Conservation (phyloP, 371 early-diverging fungal species). For the Syncephalastrum sp. region DNA sequence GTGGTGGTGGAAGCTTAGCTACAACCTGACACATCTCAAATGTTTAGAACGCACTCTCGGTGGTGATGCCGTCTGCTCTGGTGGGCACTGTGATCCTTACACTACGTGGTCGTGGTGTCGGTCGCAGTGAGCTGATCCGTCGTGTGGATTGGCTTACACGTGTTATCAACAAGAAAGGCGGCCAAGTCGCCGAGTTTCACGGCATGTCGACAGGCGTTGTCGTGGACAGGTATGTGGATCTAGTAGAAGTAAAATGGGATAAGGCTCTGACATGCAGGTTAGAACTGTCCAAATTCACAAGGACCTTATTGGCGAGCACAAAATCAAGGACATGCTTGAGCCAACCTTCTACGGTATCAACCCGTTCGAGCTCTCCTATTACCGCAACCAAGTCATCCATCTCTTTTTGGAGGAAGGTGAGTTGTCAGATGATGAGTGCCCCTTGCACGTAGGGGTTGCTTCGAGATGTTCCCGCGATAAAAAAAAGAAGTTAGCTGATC, state of each 20-base stretch:
- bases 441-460: too few relatives aligned
- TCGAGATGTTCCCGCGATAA: not conserved
- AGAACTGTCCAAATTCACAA: constrained; percentile 54
- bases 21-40: not conserved
- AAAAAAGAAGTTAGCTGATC: constrained; percentile 1
- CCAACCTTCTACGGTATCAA: constrained; percentile 85
- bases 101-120: constrained; percentile 83
- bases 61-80: constrained; percentile 87
- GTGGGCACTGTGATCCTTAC: constrained; percentile 83
- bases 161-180: constrained; percentile 72
- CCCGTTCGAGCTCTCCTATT: constrained; percentile 85
- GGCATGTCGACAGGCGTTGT: constrained; percentile 65
- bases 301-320: constrained; percentile 74
- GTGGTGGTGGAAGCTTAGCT: not conserved
- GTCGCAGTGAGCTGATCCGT: constrained; percentile 77
- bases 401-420: constrained; percentile 76
- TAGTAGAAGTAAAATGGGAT: not conserved
- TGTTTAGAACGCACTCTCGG: constrained; percentile 55
- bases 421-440: not conserved
- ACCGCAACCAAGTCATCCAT: constrained; percentile 87
- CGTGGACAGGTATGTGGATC: constrained; percentile 53
- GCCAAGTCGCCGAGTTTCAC: constrained; percentile 82
- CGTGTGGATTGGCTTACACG: constrained; percentile 79
- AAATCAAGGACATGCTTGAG: constrained; percentile 72
- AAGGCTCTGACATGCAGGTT: not conserved